phyloP scores from a whole-genome alignment of 495 filamentous ascomycete species.

The Neurospora tetrasperma region DNA sequence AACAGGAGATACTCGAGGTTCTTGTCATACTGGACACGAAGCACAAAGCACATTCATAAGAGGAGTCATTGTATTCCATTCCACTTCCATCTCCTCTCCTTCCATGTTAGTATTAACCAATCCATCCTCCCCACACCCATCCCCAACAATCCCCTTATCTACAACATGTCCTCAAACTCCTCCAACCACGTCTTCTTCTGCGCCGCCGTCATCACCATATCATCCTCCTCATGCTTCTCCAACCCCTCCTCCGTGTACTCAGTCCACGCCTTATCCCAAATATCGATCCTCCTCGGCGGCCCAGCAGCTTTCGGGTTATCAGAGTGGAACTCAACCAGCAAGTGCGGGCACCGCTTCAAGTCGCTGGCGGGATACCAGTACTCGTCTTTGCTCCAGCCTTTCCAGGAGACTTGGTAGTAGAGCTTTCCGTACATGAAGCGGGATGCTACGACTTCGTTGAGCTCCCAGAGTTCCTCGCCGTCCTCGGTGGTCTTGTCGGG shows the following conservation, averaged over 20 bases:
- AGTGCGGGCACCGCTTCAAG: not conserved
- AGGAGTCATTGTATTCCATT: not conserved
- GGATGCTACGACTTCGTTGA: not conserved
- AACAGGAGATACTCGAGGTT: not conserved
- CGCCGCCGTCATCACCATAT: not conserved
- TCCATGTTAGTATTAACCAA: too few species aligned
- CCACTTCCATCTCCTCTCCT: too few species aligned
- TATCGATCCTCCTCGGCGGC: not conserved
- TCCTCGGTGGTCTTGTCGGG: not conserved
- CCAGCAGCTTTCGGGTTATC: not conserved
- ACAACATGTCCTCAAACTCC: not conserved
- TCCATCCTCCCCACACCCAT: not conserved
- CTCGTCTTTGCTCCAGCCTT: not conserved
- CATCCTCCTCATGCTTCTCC: not conserved
- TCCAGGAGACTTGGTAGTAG: not conserved
- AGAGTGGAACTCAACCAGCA: not conserved
- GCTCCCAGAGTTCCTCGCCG: not conserved
- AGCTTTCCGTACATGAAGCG: not conserved
- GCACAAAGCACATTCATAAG: not conserved
- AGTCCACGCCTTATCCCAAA: not conserved
- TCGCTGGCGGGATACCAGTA: not conserved
- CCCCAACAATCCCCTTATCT: not conserved
- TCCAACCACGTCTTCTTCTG: not conserved
- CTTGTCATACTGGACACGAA: accelerated
- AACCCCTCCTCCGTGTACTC: not conserved